These are phyloP conservation scores for Coprinopsis cinerea DNA, from an alignment of 768 basidiomycete genomes.

Conservation along the genomic window DNA sequence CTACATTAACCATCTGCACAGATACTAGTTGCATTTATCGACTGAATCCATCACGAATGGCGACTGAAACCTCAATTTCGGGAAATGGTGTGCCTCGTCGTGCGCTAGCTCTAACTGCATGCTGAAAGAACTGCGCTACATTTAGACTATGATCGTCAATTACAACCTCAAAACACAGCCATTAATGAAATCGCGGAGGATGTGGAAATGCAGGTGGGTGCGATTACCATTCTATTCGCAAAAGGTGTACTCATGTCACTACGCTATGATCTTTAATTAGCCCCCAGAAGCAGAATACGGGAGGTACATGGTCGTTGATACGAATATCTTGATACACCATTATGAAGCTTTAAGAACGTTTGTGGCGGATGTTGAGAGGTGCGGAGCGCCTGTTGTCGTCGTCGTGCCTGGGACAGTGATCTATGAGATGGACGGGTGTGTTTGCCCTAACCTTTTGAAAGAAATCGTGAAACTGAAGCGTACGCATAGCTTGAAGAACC, in stretches of 20 bases:
- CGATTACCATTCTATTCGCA: not conserved
- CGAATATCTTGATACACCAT: conserved; percentile 69
- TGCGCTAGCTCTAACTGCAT: too few relatives aligned
- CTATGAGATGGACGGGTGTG: conserved; percentile 69
- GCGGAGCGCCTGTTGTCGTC: conserved; percentile 45
- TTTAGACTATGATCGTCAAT: not conserved
- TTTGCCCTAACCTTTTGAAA: not conserved
- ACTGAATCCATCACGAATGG: too few relatives aligned
- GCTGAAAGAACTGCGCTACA: too few relatives aligned
- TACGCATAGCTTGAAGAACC: conserved; percentile 44
- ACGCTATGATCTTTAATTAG: too few relatives aligned
- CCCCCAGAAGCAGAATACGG: conserved; percentile 35
- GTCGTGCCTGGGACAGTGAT: conserved; percentile 74
- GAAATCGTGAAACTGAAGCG: not conserved
- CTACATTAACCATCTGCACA: too few relatives aligned
- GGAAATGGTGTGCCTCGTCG: too few relatives aligned
- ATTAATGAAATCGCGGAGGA: conserved; percentile 59
- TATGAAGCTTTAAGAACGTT: conserved; percentile 62
- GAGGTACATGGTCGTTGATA: conserved; percentile 63
- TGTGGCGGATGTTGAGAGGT: conserved; percentile 51
- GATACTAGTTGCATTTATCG: too few relatives aligned
- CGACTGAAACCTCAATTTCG: too few relatives aligned
- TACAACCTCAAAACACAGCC: conserved; percentile 19
- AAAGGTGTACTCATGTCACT: too few relatives aligned
- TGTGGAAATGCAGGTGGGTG: conserved; percentile 67